These are phyloP conservation scores for Ceriops tagal DNA, from an alignment of 345 rosid species.

Conservation along the genomic window DNA sequence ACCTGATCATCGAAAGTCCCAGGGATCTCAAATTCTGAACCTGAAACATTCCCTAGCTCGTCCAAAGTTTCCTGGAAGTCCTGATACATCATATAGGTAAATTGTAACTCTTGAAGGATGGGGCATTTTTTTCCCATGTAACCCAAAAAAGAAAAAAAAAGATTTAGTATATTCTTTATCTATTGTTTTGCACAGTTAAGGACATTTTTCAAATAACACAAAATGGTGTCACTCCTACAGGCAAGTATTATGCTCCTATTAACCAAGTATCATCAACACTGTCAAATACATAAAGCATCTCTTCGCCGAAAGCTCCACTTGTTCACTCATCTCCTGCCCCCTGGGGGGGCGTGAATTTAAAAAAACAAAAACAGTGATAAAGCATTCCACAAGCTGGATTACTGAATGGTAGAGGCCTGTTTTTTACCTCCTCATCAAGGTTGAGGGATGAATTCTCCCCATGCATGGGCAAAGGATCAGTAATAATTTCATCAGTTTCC, in stretches of 20 bases:
- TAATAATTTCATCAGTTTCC: slow-evolving; percentile 22
- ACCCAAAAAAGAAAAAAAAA: too few relatives aligned
- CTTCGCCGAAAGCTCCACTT: too few relatives aligned
- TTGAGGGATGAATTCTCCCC: slow-evolving; percentile 31
- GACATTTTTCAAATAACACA: background rate
- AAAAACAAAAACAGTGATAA: too few relatives aligned
- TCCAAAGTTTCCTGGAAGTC: slow-evolving; percentile 44
- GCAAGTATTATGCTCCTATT: too few relatives aligned
- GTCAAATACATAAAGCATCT: too few relatives aligned
- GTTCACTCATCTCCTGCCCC: too few relatives aligned
- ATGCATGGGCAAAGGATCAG: slow-evolving; percentile 30
- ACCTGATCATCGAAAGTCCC: slow-evolving; percentile 47
- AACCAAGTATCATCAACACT: too few relatives aligned
- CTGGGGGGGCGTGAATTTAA: too few relatives aligned
- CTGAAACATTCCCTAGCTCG: slow-evolving; percentile 41
- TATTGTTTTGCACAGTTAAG: too few relatives aligned
- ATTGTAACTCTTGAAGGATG: background rate
- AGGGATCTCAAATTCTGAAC: slow-evolving; percentile 51
- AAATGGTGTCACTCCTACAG: background rate
- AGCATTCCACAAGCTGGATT: too few relatives aligned
- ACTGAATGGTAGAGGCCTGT: background rate
- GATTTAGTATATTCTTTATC: too few relatives aligned
- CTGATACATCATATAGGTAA: slow-evolving; percentile 17
- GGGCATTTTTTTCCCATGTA: background rate
- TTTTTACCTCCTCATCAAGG: slow-evolving; percentile 46